Evolutionary conservation across 2,329 filamentous ascomycete species (phyloP).

Genomic region (Decorospora gaudefroyi): DNA sequence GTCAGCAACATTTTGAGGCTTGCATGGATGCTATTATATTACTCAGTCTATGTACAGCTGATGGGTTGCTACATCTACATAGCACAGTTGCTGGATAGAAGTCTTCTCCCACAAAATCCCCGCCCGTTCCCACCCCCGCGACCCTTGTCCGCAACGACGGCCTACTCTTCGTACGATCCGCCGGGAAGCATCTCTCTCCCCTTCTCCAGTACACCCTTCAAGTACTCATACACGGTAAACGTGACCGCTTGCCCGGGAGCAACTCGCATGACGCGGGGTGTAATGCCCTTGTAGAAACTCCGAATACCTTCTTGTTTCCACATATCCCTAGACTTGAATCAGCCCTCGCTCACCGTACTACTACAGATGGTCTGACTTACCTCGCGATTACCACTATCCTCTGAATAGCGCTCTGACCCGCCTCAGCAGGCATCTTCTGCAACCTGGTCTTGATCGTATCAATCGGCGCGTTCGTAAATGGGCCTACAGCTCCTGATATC

Average conservation of each 20-base stretch:
- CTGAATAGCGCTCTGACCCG: slow-evolving; percentile 77
- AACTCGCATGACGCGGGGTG: slow-evolving; percentile 94
- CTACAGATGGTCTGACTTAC: slow-evolving; percentile 43
- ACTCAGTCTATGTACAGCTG: not conserved
- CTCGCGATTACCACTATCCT: slow-evolving; percentile 76
- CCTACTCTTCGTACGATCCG: slow-evolving; percentile 56
- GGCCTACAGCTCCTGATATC: slow-evolving; percentile 91
- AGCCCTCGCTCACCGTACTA: slow-evolving; percentile 3
- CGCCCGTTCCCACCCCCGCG: not conserved
- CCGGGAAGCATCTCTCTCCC: slow-evolving; percentile 53
- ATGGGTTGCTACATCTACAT: not conserved
- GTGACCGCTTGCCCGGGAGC: slow-evolving; percentile 89
- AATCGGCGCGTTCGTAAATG: slow-evolving; percentile 94
- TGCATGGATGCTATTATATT: not conserved
- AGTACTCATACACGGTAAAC: slow-evolving; percentile 62
- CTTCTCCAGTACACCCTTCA: slow-evolving; percentile 57
- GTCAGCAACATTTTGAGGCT: not conserved
- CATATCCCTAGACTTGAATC: slow-evolving; percentile 50
- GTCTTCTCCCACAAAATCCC: not conserved
- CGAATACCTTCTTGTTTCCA: slow-evolving; percentile 85
- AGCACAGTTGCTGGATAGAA: slow-evolving; percentile 12
- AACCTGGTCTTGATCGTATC: slow-evolving; percentile 98
- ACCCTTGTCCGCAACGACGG: not conserved
- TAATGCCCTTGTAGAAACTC: slow-evolving; percentile 99
- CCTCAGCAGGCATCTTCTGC: slow-evolving; percentile 83